Evolutionary conservation across 208 protist genomes (phyloP), one percentile per base, ranked within the genome.

Genomic region (Spongospora subterranea): DNA sequence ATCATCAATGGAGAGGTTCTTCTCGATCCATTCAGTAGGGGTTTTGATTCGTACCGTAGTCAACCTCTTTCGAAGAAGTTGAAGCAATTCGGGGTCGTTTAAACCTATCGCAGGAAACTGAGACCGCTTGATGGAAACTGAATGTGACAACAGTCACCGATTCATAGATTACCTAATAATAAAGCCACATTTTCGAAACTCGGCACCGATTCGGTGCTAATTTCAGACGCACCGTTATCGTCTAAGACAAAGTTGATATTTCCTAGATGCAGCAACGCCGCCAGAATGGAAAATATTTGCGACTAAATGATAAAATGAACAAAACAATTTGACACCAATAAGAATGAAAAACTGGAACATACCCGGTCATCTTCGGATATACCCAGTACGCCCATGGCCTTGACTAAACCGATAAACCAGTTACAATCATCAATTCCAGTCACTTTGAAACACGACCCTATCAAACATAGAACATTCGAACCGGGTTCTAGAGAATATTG

Each of bases 1-100:
- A 46, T 89, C 88, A n/a, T 40, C n/a, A 13, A 60, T 1, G 11
- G 6, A 35, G 32, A 89, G 41, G 41, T 20, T 46, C 88, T 89
- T 89, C 88, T 89, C 88, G 41, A 89, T 46, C 88, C 40, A 82
- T 82, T 82, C 71, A 43, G 71, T 82, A 20, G 71, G 71, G 17
- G 71, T 82, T 43, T 82, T 82, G n/a, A 82, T 82, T 82, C 71
- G 71, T 20, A 82, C n/a, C 13, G 71, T 82, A 13, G 71, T 82
- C 6, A 82, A 35, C 13, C 71, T 6, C 71, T 82, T 82, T 43
- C 71, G 6, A 43, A 82, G 35, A 6, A 43, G 35, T 60, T 60
- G 6, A 60, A 40, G 11, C 71, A 82, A n/a, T 82, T 35, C 71
- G 6, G 71, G 6, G n/a, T 43, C 35, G 71, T 35, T 45, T 43